Base-by-base conservation (phyloP, 2,329 filamentous ascomycete genomes). In the Pyrenochaeta sp. region DNA sequence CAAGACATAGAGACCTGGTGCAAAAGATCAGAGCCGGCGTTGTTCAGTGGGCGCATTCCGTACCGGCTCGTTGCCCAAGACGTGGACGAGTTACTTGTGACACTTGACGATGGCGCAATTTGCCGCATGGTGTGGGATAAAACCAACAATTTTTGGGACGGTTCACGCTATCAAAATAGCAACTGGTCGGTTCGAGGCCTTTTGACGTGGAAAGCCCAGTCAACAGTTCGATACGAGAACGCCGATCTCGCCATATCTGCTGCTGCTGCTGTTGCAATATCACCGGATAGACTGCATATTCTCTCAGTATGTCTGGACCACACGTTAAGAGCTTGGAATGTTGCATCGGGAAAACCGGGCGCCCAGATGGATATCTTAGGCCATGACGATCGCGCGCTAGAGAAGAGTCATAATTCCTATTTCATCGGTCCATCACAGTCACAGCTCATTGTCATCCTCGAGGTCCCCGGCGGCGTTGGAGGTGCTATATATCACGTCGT, bases 251-350 rank as follows among this genome's bases (percentile, higher is more conserved):
- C 75, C 13, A 59, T 87, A 59, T 88, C 86, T 56, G 85, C 90
- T 2, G 88, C 89, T 3, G 88, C 88, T 0, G 88, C 90, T 4
- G 84, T 83, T 39, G 75, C 73, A 1, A 57, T 79, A 34, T 83
- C 81, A 39, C 80, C 80, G 3, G 81, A 83, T 56, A 73, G 72
- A 19, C 86, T 63, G 77, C 87, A 74, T 66, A 79, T 89, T 9
- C 91, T 97, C 68, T 93, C 93, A 0, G 87, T 97, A 48, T 95
- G 91, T 62, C 82, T 99, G 58, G 93, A 99, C 68, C 93, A 99
- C 74, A 90, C 88, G 10, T 81, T 99, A 73, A 89, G 93, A 70
- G 88, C 95, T 39, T 98, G 95, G 94, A 95, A 96, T 72, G 83
- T 94, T 32, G 82, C 86, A n/a, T 91, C 87, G 39, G 93, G 93